phyloP scores from a whole-genome alignment of 306 rosid genomes.

The Canavalia ensiformis region DNA sequence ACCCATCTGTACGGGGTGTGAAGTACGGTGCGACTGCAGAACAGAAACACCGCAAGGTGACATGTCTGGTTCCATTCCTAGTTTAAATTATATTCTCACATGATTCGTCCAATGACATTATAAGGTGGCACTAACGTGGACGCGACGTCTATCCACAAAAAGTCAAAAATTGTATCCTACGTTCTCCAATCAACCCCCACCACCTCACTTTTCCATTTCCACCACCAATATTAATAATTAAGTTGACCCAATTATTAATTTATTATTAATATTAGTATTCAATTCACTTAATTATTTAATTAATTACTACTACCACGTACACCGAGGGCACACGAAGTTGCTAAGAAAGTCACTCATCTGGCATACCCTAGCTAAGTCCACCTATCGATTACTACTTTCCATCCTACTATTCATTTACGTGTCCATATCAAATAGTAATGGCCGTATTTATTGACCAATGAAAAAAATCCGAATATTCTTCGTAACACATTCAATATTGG shows the following conservation, averaged over 20 bases:
- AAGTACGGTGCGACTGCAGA: slow-evolving; percentile 67
- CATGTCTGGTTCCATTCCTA: slow-evolving; percentile 49
- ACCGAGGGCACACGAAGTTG: slow-evolving; percentile 54
- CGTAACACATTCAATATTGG: slow-evolving; percentile 34
- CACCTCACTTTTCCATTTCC: slow-evolving; percentile 40
- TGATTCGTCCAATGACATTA: slow-evolving; percentile 56
- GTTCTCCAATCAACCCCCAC: slow-evolving; percentile 49
- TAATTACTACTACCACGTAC: slow-evolving; percentile 28
- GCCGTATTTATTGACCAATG: slow-evolving; percentile 83
- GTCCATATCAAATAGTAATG: slow-evolving; percentile 54
- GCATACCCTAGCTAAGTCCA: slow-evolving; percentile 47
- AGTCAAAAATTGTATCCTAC: slow-evolving; percentile 59
- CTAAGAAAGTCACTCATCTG: slow-evolving; percentile 57
- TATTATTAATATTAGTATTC: background rate
- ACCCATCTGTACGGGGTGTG: slow-evolving; percentile 69
- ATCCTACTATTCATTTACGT: slow-evolving; percentile 57
- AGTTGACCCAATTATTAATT: slow-evolving; percentile 49
- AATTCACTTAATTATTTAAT: background rate
- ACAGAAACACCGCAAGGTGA: slow-evolving; percentile 35
- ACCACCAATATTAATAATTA: slow-evolving; percentile 40
- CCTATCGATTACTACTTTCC: slow-evolving; percentile 38
- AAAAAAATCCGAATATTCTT: slow-evolving; percentile 45
- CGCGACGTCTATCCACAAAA: slow-evolving; percentile 45
- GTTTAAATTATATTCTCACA: slow-evolving; percentile 48
- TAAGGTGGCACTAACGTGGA: slow-evolving; percentile 49